Evolutionary conservation across 805 yeast genomes (phyloP).

Genomic region (Sugiyamaella mastotermitis): DNA sequence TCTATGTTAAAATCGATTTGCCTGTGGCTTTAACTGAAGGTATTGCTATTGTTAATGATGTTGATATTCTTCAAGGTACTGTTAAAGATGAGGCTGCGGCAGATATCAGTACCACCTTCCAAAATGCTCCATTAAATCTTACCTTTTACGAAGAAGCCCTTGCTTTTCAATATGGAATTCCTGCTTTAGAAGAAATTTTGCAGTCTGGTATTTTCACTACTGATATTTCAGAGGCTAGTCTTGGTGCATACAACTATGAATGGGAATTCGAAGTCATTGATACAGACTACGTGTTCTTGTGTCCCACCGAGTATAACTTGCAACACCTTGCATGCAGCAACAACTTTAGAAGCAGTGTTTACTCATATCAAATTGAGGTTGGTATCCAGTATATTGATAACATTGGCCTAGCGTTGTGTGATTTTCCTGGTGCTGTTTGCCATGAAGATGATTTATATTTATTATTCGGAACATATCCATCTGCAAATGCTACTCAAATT

Average conservation of each 20-base stretch:
- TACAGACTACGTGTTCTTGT: constrained; percentile 22
- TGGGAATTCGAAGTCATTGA: constrained; percentile 12
- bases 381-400: constrained; percentile 24
- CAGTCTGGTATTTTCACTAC: constrained; percentile 7
- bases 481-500: constrained; percentile 16
- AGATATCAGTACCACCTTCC: constrained; percentile 14
- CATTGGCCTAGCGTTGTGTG: constrained; percentile 17
- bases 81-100: constrained; percentile 23
- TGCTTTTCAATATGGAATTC: constrained; percentile 9
- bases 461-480: constrained; percentile 24
- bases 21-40: constrained; percentile 7
- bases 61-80: constrained; percentile 23
- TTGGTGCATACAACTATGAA: constrained; percentile 1
- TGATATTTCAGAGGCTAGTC: not conserved
- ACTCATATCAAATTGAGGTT: constrained; percentile 20
- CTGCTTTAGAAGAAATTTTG: constrained; percentile 6
- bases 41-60: constrained; percentile 18
- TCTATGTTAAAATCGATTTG: constrained; percentile 17
- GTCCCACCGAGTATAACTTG: constrained; percentile 21
- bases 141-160: constrained; percentile 7
- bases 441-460: constrained; percentile 28
- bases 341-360: constrained; percentile 12
- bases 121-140: constrained; percentile 5
- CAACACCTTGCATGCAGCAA: not conserved
- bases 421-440: constrained; percentile 20